Conservation (phyloP, 768 basidiomycete genomes). For the Arthromyces matolae region DNA sequence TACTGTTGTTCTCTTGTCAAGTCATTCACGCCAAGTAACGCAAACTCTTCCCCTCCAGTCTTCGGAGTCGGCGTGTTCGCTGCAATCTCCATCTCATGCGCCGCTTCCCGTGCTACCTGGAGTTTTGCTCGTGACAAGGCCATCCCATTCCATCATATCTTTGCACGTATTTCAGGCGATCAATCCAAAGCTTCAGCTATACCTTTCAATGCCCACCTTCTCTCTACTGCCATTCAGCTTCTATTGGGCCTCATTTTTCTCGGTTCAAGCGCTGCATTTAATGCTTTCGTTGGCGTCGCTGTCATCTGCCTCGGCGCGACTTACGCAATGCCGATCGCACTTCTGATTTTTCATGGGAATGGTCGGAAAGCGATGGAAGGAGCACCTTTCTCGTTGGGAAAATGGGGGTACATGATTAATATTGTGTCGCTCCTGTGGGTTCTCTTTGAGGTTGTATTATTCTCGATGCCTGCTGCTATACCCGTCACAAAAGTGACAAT, state of each 20-base stretch:
- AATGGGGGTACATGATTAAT: constrained; percentile 44
- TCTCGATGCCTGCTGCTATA: constrained; percentile 64
- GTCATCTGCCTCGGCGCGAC: constrained; percentile 64
- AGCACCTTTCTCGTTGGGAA: constrained; percentile 50
- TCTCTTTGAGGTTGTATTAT: constrained; percentile 57
- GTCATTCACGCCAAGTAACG: not conserved
- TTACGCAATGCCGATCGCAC: constrained; percentile 58
- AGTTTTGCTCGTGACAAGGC: constrained; percentile 67
- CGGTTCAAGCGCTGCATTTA: constrained; percentile 60
- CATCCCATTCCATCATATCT: constrained; percentile 49
- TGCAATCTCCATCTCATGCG: constrained; percentile 63
- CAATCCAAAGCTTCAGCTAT: constrained; percentile 37
- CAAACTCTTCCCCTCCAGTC: constrained; percentile 32
- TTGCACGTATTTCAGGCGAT: constrained; percentile 41
- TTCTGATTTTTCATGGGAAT: constrained; percentile 37
- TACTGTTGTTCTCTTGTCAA: constrained; percentile 9
- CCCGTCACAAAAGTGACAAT: constrained; percentile 51
- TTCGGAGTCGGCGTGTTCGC: constrained; percentile 58
- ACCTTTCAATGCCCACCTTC: constrained; percentile 57
- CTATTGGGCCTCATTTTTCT: constrained; percentile 62
- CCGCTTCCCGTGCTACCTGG: constrained; percentile 69
- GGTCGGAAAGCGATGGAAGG: constrained; percentile 41
- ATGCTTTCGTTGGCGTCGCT: constrained; percentile 64
- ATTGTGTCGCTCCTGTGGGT: constrained; percentile 55
- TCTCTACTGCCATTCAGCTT: constrained; percentile 55